Base-by-base conservation (phyloP, 805 yeast genomes). In the Candida pseudofarinosa region DNA sequence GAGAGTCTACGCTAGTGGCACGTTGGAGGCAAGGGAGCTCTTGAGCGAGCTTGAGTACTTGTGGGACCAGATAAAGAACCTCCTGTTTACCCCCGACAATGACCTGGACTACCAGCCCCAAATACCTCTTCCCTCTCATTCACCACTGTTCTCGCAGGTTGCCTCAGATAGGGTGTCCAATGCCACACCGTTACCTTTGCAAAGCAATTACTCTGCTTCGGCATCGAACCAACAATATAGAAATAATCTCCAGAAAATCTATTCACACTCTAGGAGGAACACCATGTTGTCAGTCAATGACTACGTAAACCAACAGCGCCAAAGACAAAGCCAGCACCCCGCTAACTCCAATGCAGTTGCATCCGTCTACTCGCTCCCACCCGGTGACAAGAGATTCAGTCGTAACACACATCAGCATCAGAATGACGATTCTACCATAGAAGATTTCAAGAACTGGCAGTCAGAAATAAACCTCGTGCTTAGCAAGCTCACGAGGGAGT, bases 31-130 rank as follows among this genome's bases (percentile, higher is more conserved):
- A 0, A 61, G 82, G 15, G 88, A 81, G 53, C 68, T 82, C 40
- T 67, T 84, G 42, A 62, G 70, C 36, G 93, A 86, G 53, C 71
- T 88, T 49, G 90, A 85, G 56, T 76, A 72, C 50, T 63, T 83
- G 34, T 87, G 90, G 89, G 84, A 81, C 58, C 88, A 81, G 56
- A 79, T 83, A 46, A 79, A 76, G 50, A 79, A 79, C 51, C 50
- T 69, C 26, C 65, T 59, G 30, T 59, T 55, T 39, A 40, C 46
- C n/a, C 45, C 58, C 13, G 69, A 66, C 35, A 67, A 66, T 13
- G 69, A 61, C 14, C 38, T 39, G 28, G 60, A 55, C 8, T 54
- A 59, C 33, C 50, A 51, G 17, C 49, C 47, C 4, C 48, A 46
- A 34, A 51, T 46, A 37, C 59, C 60, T 12, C 52, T 63, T 28